Percentiles rank a stretch among this genome's conserved stretches.
Conservation (phyloP, 768 basidiomycete genomes). For the Collybiopsis luxurians region DNA sequence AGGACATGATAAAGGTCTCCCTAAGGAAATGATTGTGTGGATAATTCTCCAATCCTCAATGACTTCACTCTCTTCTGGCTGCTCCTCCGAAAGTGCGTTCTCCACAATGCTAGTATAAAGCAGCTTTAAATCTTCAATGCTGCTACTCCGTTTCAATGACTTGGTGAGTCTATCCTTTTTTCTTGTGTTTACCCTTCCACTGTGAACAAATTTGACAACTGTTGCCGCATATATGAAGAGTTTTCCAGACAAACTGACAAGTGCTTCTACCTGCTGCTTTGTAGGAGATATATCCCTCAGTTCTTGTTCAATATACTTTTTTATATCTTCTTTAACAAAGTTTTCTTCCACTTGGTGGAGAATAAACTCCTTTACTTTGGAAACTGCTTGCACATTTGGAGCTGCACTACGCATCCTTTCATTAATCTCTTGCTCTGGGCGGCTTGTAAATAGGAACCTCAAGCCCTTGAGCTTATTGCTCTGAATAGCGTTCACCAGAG, state of each 20-base stretch:
- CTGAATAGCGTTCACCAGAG: not conserved
- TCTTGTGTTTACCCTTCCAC: no score
- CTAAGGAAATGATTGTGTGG: not conserved
- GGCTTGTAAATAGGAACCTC: slow-evolving; percentile 1
- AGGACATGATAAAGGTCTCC: not conserved
- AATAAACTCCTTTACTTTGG: not conserved
- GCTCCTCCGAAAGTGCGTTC: not conserved
- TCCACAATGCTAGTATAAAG: not conserved
- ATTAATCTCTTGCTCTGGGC: not conserved
- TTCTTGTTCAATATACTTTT: not conserved
- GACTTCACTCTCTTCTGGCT: not conserved
- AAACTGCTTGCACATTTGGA: not conserved
- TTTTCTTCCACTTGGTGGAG: not conserved
- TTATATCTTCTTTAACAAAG: not conserved
- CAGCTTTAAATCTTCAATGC: not conserved
- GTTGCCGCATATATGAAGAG: slow-evolving; percentile 4
- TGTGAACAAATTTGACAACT: not conserved
- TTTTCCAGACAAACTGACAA: not conserved
- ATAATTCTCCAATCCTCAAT: not conserved
- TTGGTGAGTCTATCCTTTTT: not conserved
- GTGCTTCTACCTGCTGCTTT: not conserved
- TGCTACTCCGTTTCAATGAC: not conserved
- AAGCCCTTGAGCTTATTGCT: not conserved
- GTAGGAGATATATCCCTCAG: not conserved
- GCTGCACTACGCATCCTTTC: not conserved